Evolutionary conservation across 768 basidiomycete species (phyloP).

Genomic region (Tulasnella sp.): DNA sequence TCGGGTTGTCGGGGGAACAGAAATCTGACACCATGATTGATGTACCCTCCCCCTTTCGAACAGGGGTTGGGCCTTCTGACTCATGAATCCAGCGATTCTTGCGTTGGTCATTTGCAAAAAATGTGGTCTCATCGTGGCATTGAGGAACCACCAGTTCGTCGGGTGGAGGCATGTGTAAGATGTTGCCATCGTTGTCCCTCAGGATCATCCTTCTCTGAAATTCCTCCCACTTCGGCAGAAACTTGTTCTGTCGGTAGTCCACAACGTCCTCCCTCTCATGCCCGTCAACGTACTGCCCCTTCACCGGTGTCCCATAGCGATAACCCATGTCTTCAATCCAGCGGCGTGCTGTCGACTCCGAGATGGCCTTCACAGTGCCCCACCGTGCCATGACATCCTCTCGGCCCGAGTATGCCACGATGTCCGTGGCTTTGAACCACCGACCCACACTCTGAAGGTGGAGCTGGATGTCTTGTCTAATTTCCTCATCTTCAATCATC

Average conservation of each 20-base stretch:
- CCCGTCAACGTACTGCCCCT: conserved; percentile 24
- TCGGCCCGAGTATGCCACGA: conserved; percentile 36
- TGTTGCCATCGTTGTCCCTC: conserved; percentile 25
- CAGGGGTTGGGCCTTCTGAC: background rate
- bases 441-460: conserved; percentile 35
- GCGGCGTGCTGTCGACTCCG: conserved; percentile 33
- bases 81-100: background rate
- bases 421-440: conserved; percentile 35
- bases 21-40: background rate
- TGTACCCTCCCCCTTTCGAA: background rate
- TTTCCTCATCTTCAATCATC: background rate
- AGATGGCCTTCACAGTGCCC: conserved; percentile 28
- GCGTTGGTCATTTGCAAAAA: background rate
- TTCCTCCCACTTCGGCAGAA: conserved; percentile 28
- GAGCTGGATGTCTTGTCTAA: conserved; percentile 10
- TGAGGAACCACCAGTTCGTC: conserved; percentile 27
- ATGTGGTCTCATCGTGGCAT: background rate
- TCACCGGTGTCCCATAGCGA: conserved; percentile 37
- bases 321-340: conserved; percentile 34
- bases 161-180: background rate
- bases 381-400: conserved; percentile 21
- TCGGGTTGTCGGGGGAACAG: background rate
- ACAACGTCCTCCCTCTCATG: conserved; percentile 37
- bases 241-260: conserved; percentile 34
- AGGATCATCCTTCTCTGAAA: background rate